Conservation (phyloP, 371 early-diverging fungal species). For the Mucor circinelloides region DNA sequence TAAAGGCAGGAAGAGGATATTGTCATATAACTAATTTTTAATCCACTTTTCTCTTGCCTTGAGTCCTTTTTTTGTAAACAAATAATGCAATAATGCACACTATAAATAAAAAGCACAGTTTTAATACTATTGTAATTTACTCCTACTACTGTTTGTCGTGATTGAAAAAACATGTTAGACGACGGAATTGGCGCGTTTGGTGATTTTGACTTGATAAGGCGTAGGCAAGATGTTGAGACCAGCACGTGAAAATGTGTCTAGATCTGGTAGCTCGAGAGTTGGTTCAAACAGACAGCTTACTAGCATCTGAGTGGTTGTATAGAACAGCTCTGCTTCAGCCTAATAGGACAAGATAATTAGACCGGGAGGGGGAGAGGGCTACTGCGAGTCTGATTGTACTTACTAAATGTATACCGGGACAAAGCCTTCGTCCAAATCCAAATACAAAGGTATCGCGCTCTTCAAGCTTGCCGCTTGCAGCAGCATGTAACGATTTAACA, state of each 20-base stretch:
- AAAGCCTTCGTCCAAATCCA: conserved; percentile 23
- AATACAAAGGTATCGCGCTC: conserved; percentile 10
- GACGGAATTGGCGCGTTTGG: background rate
- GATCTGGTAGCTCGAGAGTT: background rate
- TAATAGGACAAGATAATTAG: background rate
- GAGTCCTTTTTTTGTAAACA: background rate
- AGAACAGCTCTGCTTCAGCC: conserved; percentile 25
- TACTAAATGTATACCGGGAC: conserved; percentile 25
- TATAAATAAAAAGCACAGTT: background rate
- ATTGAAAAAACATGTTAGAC: background rate
- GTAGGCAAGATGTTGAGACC: background rate
- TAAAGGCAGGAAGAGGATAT: background rate
- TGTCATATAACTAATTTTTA: background rate
- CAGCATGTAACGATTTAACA: conserved; percentile 9
- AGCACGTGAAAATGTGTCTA: background rate
- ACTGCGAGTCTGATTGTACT: background rate
- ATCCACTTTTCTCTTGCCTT: background rate
- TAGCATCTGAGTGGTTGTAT: conserved; percentile 5
- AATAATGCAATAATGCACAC: background rate
- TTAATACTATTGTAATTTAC: background rate
- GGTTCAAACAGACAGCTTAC: conserved; percentile 9
- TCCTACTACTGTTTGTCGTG: background rate
- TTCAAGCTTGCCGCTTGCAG: conserved; percentile 10
- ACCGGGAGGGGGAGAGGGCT: no score
- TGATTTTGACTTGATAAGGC: background rate